phyloP scores from a whole-genome alignment of 352 stramenopile species.

The Phytophthora vignae region DNA sequence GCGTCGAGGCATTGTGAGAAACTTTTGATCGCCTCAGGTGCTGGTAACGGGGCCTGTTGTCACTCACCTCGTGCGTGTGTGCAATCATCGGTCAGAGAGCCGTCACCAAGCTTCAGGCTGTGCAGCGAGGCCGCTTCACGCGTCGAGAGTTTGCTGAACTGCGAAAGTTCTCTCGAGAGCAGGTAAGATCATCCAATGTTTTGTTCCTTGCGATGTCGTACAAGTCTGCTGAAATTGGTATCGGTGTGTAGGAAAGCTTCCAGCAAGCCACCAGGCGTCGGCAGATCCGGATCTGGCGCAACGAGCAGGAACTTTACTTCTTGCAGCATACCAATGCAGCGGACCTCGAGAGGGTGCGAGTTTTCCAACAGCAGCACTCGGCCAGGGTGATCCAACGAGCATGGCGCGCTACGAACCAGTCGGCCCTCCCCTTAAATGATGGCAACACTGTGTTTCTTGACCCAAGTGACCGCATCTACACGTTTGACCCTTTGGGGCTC shows the following conservation, averaged over 20 bases:
- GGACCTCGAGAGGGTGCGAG: constrained; percentile 52
- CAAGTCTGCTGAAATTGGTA: background rate
- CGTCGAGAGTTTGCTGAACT: constrained; percentile 59
- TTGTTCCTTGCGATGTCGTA: background rate
- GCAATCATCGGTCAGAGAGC: constrained; percentile 38
- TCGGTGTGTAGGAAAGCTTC: constrained; percentile 45
- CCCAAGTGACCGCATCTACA: constrained; percentile 35
- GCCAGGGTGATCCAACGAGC: constrained; percentile 53
- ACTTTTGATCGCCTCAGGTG: constrained; percentile 6
- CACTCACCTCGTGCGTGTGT: constrained; percentile 3
- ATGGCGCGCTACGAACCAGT: constrained; percentile 39
- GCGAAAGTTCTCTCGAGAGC: constrained; percentile 59
- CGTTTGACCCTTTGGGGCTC: constrained; percentile 47
- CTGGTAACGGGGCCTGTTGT: background rate
- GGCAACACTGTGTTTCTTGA: constrained; percentile 1
- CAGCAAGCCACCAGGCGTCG: constrained; percentile 50
- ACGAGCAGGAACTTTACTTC: constrained; percentile 75
- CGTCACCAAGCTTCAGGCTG: constrained; percentile 64
- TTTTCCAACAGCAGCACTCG: constrained; percentile 52
- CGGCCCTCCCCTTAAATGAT: background rate
- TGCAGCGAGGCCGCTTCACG: constrained; percentile 65
- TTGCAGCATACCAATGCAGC: constrained; percentile 63
- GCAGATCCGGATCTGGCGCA: constrained; percentile 63
- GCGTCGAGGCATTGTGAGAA: constrained; percentile 43
- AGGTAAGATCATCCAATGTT: constrained; percentile 31